phyloP scores from a whole-genome alignment of 176 grass and related monocot genomes.

The Lolium perenne region DNA sequence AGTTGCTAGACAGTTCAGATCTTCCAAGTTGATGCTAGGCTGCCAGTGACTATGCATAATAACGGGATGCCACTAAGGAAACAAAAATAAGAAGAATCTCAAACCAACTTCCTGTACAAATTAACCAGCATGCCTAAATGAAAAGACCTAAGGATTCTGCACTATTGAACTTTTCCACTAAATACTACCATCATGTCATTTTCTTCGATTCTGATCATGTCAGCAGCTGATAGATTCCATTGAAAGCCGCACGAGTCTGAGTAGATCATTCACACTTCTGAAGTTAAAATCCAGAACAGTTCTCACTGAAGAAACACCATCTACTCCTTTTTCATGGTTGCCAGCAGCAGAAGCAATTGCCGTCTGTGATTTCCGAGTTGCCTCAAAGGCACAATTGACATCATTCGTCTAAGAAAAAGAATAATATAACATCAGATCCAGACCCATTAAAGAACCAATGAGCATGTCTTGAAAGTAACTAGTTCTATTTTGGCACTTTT shows the following conservation, averaged over 20 bases:
- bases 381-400: slow-evolving; percentile 87
- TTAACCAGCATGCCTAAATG: slow-evolving; percentile 15
- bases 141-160: slow-evolving; percentile 39
- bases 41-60: slow-evolving; percentile 29
- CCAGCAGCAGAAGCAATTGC: slow-evolving; percentile 69
- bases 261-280: slow-evolving; percentile 76
- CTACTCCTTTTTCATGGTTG: slow-evolving; percentile 54
- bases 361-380: slow-evolving; percentile 82
- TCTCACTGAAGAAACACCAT: slow-evolving; percentile 73
- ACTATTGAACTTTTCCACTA: slow-evolving; percentile 35
- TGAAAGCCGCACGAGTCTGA: slow-evolving; percentile 86
- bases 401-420: slow-evolving; percentile 72
- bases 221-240: slow-evolving; percentile 86
- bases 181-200: slow-evolving; percentile 38
- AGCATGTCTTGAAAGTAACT: slow-evolving; percentile 33
- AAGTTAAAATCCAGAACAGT: slow-evolving; percentile 95
- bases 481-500: too few relatives aligned
- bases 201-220: slow-evolving; percentile 32
- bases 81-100: slow-evolving; percentile 27
- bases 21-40: slow-evolving; percentile 45
- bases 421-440: slow-evolving; percentile 43
- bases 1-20: slow-evolving; percentile 6
- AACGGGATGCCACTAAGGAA: slow-evolving; percentile 24
- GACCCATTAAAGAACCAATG: slow-evolving; percentile 39
- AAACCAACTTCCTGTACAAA: slow-evolving; percentile 50